These are phyloP conservation scores for Rhododendron molle DNA, from an alignment of 148 eudicot species.

Conservation along the genomic window DNA sequence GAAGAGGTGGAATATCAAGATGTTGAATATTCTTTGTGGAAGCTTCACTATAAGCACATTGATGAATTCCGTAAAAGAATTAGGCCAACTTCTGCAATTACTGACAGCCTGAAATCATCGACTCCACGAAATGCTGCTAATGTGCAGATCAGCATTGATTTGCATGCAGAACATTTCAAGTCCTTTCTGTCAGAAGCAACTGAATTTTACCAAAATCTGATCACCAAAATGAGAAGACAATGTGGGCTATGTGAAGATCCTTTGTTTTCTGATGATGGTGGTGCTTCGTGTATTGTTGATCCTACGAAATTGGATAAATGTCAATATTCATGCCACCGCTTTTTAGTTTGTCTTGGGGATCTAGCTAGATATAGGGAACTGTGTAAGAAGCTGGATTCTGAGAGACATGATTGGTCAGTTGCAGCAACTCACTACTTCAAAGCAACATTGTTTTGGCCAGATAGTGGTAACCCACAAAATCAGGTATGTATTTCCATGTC, in stretches of 20 bases:
- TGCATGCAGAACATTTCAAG: slow-evolving; percentile 48
- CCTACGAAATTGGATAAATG: slow-evolving; percentile 38
- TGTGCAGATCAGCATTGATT: slow-evolving; percentile 20
- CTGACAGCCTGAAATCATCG: background rate
- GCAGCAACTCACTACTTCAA: slow-evolving; percentile 73
- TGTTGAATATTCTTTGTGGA: slow-evolving; percentile 73
- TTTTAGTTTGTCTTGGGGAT: slow-evolving; percentile 86
- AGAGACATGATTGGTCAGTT: slow-evolving; percentile 57
- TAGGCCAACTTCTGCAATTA: slow-evolving; percentile 17
- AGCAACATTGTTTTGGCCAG: slow-evolving; percentile 69
- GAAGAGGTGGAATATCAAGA: slow-evolving; percentile 54
- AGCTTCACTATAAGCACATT: slow-evolving; percentile 87
- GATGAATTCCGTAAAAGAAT: slow-evolving; percentile 79
- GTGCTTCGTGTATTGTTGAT: slow-evolving; percentile 29
- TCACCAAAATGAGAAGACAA: slow-evolving; percentile 43
- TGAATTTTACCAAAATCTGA: slow-evolving; percentile 63
- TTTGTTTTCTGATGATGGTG: slow-evolving; percentile 30
- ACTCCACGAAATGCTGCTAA: slow-evolving; percentile 10
- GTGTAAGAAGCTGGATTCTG: slow-evolving; percentile 41
- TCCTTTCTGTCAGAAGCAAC: slow-evolving; percentile 64
- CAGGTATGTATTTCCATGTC: slow-evolving; percentile 48
- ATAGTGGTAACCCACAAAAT: slow-evolving; percentile 95
- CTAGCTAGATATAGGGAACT: slow-evolving; percentile 74
- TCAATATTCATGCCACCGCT: slow-evolving; percentile 63
- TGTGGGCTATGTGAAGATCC: slow-evolving; percentile 50